Base-by-base conservation (phyloP, 495 filamentous ascomycete species). In the Neurospora sp. region DNA sequence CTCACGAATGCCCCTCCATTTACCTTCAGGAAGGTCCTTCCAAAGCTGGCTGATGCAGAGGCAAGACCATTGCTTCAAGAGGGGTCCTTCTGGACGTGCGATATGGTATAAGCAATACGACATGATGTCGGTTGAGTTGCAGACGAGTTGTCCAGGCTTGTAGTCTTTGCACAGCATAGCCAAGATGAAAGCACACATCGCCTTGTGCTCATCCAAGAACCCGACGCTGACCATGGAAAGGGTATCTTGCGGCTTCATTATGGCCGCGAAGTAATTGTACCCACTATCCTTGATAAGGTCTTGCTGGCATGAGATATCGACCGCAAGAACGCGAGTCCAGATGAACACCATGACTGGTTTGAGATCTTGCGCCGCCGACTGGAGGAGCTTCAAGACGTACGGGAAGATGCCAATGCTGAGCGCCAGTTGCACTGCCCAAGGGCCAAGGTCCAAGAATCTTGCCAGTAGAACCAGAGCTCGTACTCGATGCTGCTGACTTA, bases 281-380 rank as follows among this genome's bases (percentile, higher is more conserved):
- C 96, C 95, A 77, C 93, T 97, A 78, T 99, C 96, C 81, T 97
- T 97, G 72, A 99, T 86, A 4, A 99, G 84, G 79, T 98, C 96
- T 46, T 89, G 88, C 80, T 99, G 96, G 78, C 96, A 97, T 11
- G 92, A 92, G 73, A 94, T 89, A 76, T 98, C 96, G 23, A 99
- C 96, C 46, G 96, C 96, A 75, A 99, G 90, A 44, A 99, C 94
- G 70, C 96, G 89, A 12, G 96, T 94, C 96, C 96, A 99, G 74
- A 99, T 99, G 82, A 98, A 99, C 23, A 99, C 94, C 95, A 99
- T 98, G 37, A 98, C 94, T 1, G 96, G 94, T 78, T 98, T 98
- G 70, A 99, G 84, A 80, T 99, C 96, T 69, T 93, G 88, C 0
- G 96, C 96, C 69, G 95, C 94, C 9, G 96, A 98, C 78, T 98